phyloP scores from a whole-genome alignment of 2,329 filamentous ascomycete genomes.

The Fusarium paranaense region DNA sequence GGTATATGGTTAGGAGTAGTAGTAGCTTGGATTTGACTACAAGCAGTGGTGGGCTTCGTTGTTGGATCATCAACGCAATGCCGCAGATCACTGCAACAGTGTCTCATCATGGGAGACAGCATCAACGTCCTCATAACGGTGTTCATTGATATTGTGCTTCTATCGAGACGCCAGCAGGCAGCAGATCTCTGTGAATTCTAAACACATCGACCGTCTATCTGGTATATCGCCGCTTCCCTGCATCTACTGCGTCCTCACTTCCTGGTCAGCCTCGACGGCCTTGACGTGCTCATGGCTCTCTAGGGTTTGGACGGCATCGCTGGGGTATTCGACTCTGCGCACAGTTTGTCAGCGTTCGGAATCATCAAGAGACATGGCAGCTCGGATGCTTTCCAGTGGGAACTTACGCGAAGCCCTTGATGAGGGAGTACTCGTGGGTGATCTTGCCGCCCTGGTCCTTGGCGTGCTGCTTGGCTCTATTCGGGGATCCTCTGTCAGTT shows the following conservation, averaged over 20 bases:
- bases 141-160: constrained; percentile 10
- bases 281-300: constrained; percentile 78
- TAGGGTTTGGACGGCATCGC: constrained; percentile 74
- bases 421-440: constrained; percentile 83
- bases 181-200: constrained; percentile 28
- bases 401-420: constrained; percentile 93
- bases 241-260: constrained; percentile 77
- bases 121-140: neutral
- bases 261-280: constrained; percentile 77
- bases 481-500: constrained; percentile 8
- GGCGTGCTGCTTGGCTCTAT: constrained; percentile 81
- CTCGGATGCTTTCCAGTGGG: neutral
- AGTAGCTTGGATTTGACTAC: too few relatives aligned
- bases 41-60: neutral
- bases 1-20: neutral
- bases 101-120: neutral
- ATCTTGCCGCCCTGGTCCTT: constrained; percentile 84
- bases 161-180: constrained; percentile 13
- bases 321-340: constrained; percentile 77
- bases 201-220: constrained; percentile 8
- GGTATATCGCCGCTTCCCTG: neutral
- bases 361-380: neutral
- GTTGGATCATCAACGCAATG: neutral
- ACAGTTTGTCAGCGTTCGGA: constrained; percentile 2
- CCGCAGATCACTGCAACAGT: neutral